phyloP scores from a whole-genome alignment of 495 filamentous ascomycete genomes.

The Tuber indicum region DNA sequence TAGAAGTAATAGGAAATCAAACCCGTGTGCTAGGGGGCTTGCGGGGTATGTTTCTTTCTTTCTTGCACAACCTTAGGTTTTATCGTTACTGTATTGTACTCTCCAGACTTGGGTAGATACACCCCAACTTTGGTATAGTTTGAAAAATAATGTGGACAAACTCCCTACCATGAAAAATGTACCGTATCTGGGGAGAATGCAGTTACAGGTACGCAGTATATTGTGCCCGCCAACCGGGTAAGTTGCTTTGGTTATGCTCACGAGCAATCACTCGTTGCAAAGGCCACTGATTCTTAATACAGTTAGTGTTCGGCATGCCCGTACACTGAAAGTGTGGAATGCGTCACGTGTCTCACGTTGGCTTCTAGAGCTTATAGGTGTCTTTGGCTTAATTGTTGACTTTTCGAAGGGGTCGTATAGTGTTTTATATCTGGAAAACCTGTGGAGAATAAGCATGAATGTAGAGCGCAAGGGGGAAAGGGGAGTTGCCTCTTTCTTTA shows the following conservation, averaged over 20 bases:
- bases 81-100: too few relatives aligned
- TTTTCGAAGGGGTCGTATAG: not conserved
- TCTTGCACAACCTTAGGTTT: too few relatives aligned
- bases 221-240: not conserved
- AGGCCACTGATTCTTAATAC: not conserved
- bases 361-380: not conserved
- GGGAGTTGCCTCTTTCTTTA: not conserved
- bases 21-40: too few relatives aligned
- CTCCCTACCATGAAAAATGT: too few relatives aligned
- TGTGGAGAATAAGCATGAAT: not conserved
- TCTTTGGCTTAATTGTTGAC: not conserved
- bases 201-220: too few relatives aligned
- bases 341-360: not conserved
- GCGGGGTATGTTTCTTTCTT: too few relatives aligned
- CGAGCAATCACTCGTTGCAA: not conserved
- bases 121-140: too few relatives aligned
- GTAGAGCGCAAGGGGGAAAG: not conserved
- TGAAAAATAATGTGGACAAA: too few relatives aligned
- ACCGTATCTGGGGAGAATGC: too few relatives aligned
- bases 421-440: not conserved
- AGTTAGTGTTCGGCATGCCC: not conserved
- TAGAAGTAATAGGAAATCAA: too few relatives aligned
- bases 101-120: too few relatives aligned
- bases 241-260: not conserved
- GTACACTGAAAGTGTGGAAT: not conserved